Conservation (phyloP, 176 grass and related monocot species). For the Carex littledalei region DNA sequence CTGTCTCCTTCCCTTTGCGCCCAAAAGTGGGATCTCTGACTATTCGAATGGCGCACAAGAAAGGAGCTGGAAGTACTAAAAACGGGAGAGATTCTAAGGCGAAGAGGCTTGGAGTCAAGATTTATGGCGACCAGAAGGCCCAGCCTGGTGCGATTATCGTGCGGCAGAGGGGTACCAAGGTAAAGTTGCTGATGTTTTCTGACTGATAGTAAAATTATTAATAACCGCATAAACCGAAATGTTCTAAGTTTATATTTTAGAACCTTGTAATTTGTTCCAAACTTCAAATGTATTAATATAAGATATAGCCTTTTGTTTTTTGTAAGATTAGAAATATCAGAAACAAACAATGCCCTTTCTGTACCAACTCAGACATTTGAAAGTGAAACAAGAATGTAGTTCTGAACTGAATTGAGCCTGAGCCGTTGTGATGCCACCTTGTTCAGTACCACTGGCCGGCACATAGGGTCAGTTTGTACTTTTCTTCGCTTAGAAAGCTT, state of each 20-base stretch:
- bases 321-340: background rate
- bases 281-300: background rate
- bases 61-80: constrained; percentile 93
- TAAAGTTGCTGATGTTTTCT: background rate
- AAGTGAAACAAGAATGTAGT: background rate
- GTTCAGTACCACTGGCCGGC: background rate
- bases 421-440: background rate
- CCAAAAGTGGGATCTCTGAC: constrained; percentile 42
- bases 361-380: background rate
- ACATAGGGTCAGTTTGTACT: background rate
- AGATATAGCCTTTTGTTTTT: background rate
- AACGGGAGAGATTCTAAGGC: constrained; percentile 86
- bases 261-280: background rate
- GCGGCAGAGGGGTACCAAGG: constrained; percentile 94
- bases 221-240: background rate
- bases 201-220: background rate
- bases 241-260: background rate
- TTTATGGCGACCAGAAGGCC: constrained; percentile 88
- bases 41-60: constrained; percentile 97
- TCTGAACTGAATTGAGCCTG: background rate
- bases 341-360: background rate
- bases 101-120: constrained; percentile 88
- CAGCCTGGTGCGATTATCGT: constrained; percentile 94
- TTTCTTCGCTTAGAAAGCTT: background rate
- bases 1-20: constrained; percentile 20